These are phyloP conservation scores for Blastocladiella britannica DNA, from an alignment of 192 early-diverging fungal genomes.

Conservation along the genomic window DNA sequence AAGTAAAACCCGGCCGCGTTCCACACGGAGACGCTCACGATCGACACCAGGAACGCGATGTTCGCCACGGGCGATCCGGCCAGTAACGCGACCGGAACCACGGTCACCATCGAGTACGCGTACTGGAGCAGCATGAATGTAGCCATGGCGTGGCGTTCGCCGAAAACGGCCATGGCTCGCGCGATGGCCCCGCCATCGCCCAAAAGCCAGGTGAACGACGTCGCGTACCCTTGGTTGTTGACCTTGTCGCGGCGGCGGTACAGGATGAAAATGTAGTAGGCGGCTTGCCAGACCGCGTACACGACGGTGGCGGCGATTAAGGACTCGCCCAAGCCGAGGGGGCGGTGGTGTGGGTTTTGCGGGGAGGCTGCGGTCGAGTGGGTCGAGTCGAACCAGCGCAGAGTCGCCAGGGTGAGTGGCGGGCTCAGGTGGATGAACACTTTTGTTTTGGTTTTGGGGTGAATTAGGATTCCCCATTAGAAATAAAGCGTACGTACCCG, in stretches of 20 bases:
- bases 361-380: not conserved
- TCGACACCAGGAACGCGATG: conserved; percentile 9
- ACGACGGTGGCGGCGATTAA: conserved; percentile 6
- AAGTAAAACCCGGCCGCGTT: conserved; percentile 19
- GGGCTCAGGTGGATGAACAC: conserved; percentile 17
- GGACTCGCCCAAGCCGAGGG: conserved; percentile 6
- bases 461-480: not conserved
- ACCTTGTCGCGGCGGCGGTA: conserved; percentile 13
- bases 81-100: conserved; percentile 7
- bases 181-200: conserved; percentile 5
- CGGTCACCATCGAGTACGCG: conserved; percentile 13
- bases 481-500: not conserved
- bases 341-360: not conserved
- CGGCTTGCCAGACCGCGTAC: conserved; percentile 18
- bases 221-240: conserved; percentile 7
- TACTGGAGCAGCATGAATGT: conserved; percentile 15
- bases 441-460: conserved; percentile 6
- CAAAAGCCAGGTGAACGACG: conserved; percentile 15
- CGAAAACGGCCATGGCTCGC: not conserved
- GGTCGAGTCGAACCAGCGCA: conserved; percentile 13
- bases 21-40: conserved; percentile 9
- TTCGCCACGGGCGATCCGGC: conserved; percentile 9
- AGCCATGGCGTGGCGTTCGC: conserved; percentile 3
- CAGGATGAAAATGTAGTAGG: conserved; percentile 16
- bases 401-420: conserved; percentile 10